Conservation (phyloP, 176 grass and related monocot genomes). For the Pontederia paniculata region DNA sequence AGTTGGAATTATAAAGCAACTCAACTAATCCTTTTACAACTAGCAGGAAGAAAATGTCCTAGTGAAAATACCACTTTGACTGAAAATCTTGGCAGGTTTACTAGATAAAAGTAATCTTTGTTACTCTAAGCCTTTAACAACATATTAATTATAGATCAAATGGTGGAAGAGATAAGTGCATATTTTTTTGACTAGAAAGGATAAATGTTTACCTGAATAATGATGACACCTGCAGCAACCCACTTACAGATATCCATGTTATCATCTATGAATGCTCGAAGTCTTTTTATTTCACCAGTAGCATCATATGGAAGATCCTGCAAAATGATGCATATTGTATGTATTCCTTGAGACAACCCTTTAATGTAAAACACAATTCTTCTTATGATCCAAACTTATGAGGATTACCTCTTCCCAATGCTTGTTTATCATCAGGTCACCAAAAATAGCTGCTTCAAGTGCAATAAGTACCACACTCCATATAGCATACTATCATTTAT, state of each 20-base stretch:
- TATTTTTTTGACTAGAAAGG: background rate
- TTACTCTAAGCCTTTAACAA: too few species aligned
- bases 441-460: conserved; percentile 35
- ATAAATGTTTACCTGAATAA: conserved; percentile 37
- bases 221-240: conserved; percentile 34
- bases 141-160: too few species aligned
- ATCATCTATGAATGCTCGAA: conserved; percentile 49
- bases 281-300: conserved; percentile 60
- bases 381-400: background rate
- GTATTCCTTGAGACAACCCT: background rate
- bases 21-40: too few species aligned
- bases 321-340: background rate
- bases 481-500: conserved; percentile 24
- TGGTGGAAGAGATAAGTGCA: background rate
- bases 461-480: conserved; percentile 26
- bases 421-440: conserved; percentile 38
- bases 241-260: conserved; percentile 67
- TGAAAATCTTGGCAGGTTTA: too few species aligned
- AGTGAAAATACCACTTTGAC: too few species aligned
- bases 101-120: too few species aligned
- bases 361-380: background rate
- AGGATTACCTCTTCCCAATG: conserved; percentile 55
- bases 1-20: too few species aligned
- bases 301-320: conserved; percentile 73
- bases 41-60: too few species aligned